A percentile compares a stretch with the other conserved stretches of the same genome.
phyloP scores from a whole-genome alignment of 345 rosid genomes.

The Nasturtium officinale region DNA sequence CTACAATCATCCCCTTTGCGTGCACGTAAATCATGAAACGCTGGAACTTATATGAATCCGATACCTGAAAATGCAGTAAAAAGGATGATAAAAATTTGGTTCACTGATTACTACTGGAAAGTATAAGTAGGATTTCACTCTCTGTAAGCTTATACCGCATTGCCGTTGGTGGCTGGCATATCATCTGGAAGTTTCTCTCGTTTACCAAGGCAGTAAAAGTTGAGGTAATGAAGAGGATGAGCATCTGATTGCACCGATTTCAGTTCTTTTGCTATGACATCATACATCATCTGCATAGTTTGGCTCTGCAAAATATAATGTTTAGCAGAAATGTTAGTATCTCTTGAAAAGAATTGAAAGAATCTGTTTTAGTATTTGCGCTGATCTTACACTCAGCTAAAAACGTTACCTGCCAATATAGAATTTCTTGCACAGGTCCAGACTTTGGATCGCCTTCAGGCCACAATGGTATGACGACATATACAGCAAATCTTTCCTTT shows the following conservation, averaged over 20 bases:
- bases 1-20: constrained; percentile 93
- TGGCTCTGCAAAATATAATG: constrained; percentile 60
- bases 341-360: constrained; percentile 2
- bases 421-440: constrained; percentile 84
- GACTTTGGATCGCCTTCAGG: constrained; percentile 96
- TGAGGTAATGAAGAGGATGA: constrained; percentile 86
- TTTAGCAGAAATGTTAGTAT: constrained; percentile 29
- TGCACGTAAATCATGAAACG: constrained; percentile 94
- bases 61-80: constrained; percentile 46
- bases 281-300: constrained; percentile 93
- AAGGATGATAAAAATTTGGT: neutral
- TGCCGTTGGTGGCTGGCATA: constrained; percentile 38
- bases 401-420: constrained; percentile 84
- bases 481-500: constrained; percentile 83
- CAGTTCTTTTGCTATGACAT: constrained; percentile 58
- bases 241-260: constrained; percentile 52
- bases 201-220: constrained; percentile 91
- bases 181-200: constrained; percentile 53
- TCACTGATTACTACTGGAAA: neutral
- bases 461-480: constrained; percentile 93
- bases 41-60: constrained; percentile 49
- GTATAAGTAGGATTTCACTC: neutral
- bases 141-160: constrained; percentile 48
- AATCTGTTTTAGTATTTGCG: neutral
- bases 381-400: neutral